These are phyloP conservation scores for Lobosporangium transversale DNA, from an alignment of 192 early-diverging fungal genomes.

Conservation along the genomic window DNA sequence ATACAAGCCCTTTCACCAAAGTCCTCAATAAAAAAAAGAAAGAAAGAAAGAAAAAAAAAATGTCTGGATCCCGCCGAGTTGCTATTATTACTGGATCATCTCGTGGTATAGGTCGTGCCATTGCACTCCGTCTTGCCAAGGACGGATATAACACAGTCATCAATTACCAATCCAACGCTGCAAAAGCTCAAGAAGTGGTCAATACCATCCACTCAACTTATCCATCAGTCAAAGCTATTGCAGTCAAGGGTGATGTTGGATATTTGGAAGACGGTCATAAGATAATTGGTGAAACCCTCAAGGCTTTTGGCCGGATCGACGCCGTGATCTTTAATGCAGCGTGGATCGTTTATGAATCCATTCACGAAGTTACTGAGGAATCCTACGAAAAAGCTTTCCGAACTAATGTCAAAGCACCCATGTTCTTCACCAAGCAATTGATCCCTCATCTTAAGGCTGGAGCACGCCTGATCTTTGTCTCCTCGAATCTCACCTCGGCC, in stretches of 20 bases:
- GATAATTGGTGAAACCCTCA: constrained; percentile 79
- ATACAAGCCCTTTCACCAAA: not conserved
- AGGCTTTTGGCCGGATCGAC: constrained; percentile 50
- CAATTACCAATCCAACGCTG: constrained; percentile 83
- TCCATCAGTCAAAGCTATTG: constrained; percentile 36
- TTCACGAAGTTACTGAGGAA: constrained; percentile 78
- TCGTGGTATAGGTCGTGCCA: constrained; percentile 90
- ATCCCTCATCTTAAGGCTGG: constrained; percentile 79
- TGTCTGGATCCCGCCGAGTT: constrained; percentile 67
- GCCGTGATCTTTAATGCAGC: constrained; percentile 90
- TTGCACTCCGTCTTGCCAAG: constrained; percentile 86
- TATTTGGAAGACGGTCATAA: constrained; percentile 84
- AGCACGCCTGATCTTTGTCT: constrained; percentile 80
- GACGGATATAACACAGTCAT: constrained; percentile 64
- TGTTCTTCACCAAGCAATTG: constrained; percentile 81
- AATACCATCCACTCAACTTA: constrained; percentile 70
- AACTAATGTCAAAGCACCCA: constrained; percentile 83
- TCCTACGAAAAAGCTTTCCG: constrained; percentile 87
- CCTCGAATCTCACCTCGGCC: constrained; percentile 74
- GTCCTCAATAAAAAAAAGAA: not conserved
- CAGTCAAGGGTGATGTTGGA: constrained; percentile 82
- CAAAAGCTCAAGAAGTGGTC: constrained; percentile 81
- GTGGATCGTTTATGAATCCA: constrained; percentile 85
- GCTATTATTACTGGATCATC: constrained; percentile 93
- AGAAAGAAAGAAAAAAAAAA: constrained; percentile 26